A percentile compares a stretch with the other conserved stretches of the same genome.
Conservation (phyloP, 257 asterid genomes). For the Gynochthodes officinalis region DNA sequence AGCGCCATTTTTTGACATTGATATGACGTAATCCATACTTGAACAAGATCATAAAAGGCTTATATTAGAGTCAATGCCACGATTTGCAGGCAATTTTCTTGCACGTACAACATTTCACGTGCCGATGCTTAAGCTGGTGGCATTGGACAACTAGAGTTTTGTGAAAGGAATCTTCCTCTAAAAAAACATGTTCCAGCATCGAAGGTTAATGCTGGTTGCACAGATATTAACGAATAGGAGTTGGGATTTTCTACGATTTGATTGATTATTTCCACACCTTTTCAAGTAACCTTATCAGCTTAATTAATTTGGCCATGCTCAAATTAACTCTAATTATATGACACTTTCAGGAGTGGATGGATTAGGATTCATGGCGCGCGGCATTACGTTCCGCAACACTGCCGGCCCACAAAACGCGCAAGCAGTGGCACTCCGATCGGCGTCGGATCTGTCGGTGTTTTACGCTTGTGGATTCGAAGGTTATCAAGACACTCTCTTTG, state of each 20-base stretch:
- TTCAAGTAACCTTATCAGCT: no score
- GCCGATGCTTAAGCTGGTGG: slow-evolving; percentile 19
- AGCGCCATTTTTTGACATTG: neutral
- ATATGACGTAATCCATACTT: neutral
- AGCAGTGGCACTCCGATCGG: slow-evolving; percentile 84
- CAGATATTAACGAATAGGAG: slow-evolving; percentile 5
- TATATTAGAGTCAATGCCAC: slow-evolving; percentile 19
- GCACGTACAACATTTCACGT: slow-evolving; percentile 23
- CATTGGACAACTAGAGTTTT: neutral
- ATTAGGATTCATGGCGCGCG: slow-evolving; percentile 73
- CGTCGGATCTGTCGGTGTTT: slow-evolving; percentile 83
- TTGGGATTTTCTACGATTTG: slow-evolving; percentile 8
- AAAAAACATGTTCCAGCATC: slow-evolving; percentile 15
- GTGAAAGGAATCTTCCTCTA: slow-evolving; percentile 3
- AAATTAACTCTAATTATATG: no score
- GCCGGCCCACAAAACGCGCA: slow-evolving; percentile 74
- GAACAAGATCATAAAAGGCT: neutral
- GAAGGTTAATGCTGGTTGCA: neutral
- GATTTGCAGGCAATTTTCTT: slow-evolving; percentile 23
- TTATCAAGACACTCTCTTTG: slow-evolving; percentile 84
- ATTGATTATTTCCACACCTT: neutral
- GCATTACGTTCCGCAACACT: slow-evolving; percentile 73
- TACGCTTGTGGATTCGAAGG: slow-evolving; percentile 76
- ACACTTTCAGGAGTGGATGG: slow-evolving; percentile 61
- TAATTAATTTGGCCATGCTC: no score